Evolutionary conservation across 208 protist species (phyloP).

Genomic region (Acanthamoeba triangularis): DNA sequence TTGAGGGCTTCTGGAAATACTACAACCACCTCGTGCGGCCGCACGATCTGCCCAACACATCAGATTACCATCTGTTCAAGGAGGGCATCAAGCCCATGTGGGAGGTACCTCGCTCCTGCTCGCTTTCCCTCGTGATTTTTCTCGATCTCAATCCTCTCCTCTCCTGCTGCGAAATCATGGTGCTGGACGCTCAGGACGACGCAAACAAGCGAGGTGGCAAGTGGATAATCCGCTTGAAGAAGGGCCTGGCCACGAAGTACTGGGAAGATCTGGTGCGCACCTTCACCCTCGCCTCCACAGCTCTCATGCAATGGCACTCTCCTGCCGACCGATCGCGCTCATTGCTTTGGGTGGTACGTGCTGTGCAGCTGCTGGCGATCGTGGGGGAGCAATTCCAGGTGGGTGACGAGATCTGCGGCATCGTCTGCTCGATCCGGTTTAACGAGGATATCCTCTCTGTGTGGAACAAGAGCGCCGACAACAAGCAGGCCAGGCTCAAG

Average conservation of each 20-base stretch:
- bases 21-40: conserved; percentile 90
- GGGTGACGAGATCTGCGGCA: conserved; percentile 87
- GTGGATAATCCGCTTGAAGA: conserved; percentile 91
- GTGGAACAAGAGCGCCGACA: conserved; percentile 84
- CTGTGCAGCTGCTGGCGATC: conserved; percentile 86
- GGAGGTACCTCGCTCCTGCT: conserved; percentile 82
- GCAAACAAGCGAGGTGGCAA: conserved; percentile 91
- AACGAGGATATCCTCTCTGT: conserved; percentile 88
- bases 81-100: conserved; percentile 92
- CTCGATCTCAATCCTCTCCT: background rate
- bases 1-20: conserved; percentile 91
- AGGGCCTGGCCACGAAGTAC: conserved; percentile 85
- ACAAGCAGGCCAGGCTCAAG: conserved; percentile 70
- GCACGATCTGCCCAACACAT: conserved; percentile 85
- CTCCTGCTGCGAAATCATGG: background rate
- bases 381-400: conserved; percentile 90
- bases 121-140: too few species aligned
- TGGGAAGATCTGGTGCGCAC: conserved; percentile 90
- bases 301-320: too few species aligned
- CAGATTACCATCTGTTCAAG: conserved; percentile 92
- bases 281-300: background rate
- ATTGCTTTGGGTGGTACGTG: background rate
- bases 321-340: background rate
- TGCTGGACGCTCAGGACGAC: conserved; percentile 81
- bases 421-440: conserved; percentile 83